These are phyloP conservation scores for Takashimella koratensis DNA, from an alignment of 1,284 basidiomycete genomes.

Conservation along the genomic window DNA sequence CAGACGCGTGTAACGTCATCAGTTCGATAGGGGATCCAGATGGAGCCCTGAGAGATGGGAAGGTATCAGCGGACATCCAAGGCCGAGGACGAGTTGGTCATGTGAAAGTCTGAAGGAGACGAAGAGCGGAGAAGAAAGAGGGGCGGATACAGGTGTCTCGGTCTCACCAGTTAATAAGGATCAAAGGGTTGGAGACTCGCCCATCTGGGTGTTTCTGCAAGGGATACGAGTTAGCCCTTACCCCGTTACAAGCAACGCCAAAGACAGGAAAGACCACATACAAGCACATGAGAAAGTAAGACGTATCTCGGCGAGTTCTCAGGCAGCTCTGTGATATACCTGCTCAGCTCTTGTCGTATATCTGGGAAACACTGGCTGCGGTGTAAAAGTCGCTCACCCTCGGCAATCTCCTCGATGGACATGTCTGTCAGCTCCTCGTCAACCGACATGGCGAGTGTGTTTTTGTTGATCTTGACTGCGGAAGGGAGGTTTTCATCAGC, in stretches of 20 bases:
- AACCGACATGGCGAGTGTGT: slow-evolving; percentile 70
- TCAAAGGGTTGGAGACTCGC: slow-evolving; percentile 75
- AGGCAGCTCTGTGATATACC: slow-evolving; percentile 65
- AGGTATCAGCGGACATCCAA: slow-evolving; percentile 5
- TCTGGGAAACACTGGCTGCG: no score
- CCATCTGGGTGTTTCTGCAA: slow-evolving; percentile 68
- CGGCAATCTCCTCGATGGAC: slow-evolving; percentile 73
- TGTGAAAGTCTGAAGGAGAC: no score
- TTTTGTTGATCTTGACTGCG: slow-evolving; percentile 77
- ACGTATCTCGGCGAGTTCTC: slow-evolving; percentile 87
- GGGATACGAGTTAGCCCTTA: no score
- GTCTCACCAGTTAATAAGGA: slow-evolving; percentile 74
- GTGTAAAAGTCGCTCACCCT: slow-evolving; percentile 55
- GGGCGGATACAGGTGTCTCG: not conserved
- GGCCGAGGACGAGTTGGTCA: no score
- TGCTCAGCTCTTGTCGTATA: not conserved
- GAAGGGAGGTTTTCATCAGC: not conserved
- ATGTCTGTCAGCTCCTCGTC: slow-evolving; percentile 73
- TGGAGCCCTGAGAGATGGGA: slow-evolving; percentile 52
- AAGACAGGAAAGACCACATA: slow-evolving; percentile 18
- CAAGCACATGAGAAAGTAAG: slow-evolving; percentile 73
- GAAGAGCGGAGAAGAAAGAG: no score
- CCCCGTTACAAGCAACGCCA: no score
- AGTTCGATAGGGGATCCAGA: slow-evolving; percentile 67
- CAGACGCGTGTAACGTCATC: slow-evolving; percentile 78